These are phyloP conservation scores for Phyllosticta citribraziliensis DNA, from an alignment of 2,329 filamentous ascomycete species.

Conservation along the genomic window DNA sequence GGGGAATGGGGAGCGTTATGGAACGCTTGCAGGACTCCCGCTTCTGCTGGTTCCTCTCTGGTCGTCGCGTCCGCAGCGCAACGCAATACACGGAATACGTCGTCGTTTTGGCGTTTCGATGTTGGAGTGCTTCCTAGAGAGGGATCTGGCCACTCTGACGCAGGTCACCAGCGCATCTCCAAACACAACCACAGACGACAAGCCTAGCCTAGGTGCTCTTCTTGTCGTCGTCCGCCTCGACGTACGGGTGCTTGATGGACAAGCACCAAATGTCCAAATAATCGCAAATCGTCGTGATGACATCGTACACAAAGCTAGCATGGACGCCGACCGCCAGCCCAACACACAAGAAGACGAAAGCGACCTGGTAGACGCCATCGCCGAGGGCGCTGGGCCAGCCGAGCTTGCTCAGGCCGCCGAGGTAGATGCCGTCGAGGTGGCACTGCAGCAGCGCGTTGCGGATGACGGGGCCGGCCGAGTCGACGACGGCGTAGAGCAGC, in stretches of 20 bases:
- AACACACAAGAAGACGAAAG: conserved; percentile 81
- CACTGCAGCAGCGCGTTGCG: conserved; percentile 25
- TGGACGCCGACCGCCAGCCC: conserved; percentile 85
- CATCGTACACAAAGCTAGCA: conserved; percentile 92
- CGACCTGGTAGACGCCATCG: conserved; percentile 73
- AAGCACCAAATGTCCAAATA: conserved; percentile 98
- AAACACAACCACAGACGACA: neutral
- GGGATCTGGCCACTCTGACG: too few species aligned
- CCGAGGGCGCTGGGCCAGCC: conserved; percentile 40
- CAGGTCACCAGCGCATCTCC: too few species aligned
- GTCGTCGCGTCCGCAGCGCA: too few species aligned
- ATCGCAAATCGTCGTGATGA: conserved; percentile 96
- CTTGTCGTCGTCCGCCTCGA: conserved; percentile 27
- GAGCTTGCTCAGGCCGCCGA: conserved; percentile 19
- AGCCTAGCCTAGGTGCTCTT: neutral
- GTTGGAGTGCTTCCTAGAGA: too few species aligned
- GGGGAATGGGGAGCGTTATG: too few species aligned
- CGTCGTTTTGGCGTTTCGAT: too few species aligned
- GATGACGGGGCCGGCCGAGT: conserved; percentile 65
- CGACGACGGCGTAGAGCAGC: conserved; percentile 66
- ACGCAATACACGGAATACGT: too few species aligned
- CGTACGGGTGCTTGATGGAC: conserved; percentile 78
- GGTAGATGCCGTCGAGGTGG: conserved; percentile 16
- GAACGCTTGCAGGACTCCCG: too few species aligned
- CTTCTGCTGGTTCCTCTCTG: too few species aligned